Evolutionary conservation across 495 filamentous ascomycete genomes (phyloP), one percentile per base, ranked within the genome.

Genomic region (Extremus antarcticus): DNA sequence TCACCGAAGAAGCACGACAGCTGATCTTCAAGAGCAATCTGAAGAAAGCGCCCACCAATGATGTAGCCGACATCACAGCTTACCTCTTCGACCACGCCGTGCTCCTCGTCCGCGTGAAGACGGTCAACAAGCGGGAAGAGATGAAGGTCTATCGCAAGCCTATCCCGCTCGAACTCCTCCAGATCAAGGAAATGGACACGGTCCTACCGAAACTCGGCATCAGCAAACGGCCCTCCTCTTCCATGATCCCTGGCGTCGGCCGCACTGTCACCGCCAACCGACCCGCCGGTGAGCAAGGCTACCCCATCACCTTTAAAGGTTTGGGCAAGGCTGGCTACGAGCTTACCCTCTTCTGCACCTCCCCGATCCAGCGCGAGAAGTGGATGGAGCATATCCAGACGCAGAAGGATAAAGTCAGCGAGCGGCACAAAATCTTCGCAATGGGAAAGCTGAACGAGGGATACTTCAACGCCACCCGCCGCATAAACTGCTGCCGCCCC

Each of bases 31-130:
- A 97, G 71, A 88, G 88, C 57, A 80, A 81, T 25, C 77, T 97
- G 67, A 97, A 95, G 76, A 99, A 96, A 72, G 78, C 82, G 3
- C 85, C 90, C 1, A 86, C 85, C 8, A 89, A 94, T 60, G 85
- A 81, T 49, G 84, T 52, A 15, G 65, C 85, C 0, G 94, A 97
- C 59, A 89, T 99, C 21, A 87, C 87, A 15, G 89, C 87, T 2
- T 97, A 91, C 73, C 74, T 99, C 7, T 96, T 99, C 63, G 92
- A 99, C 63, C 94, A 99, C 66, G 90, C 92, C 2, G 79, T 99
- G 54, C 76, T 99, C 22, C 78, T 97, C 25, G 70, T 96, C 55
- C 78, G 88, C 47, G 82, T 87, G 63, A 97, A 97, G 71, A 80
- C 83, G 50, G 82, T 87, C 54, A 94, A 94, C 66, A 96, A 97